Conservation (phyloP, 2,329 filamentous ascomycete species). For the Fulvia fulva region DNA sequence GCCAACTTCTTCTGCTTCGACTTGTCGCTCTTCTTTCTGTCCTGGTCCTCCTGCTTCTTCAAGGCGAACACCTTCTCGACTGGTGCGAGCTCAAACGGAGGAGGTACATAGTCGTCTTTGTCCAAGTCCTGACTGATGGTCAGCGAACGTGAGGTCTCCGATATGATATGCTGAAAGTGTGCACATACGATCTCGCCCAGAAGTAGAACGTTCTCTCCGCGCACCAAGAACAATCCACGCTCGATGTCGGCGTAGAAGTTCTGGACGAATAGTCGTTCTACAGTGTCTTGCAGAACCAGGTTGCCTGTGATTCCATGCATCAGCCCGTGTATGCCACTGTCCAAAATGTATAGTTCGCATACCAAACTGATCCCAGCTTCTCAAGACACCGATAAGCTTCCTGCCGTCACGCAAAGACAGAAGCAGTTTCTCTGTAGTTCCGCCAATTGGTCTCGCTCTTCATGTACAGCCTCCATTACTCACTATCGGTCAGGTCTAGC, state of each 20-base stretch:
- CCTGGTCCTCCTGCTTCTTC: conserved; percentile 65
- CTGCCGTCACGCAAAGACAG: conserved; percentile 87
- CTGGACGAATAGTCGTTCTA: conserved; percentile 78
- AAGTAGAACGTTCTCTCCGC: conserved; percentile 94
- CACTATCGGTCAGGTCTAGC: conserved; percentile 95
- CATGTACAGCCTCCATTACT: conserved; percentile 22
- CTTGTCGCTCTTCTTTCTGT: conserved; percentile 71
- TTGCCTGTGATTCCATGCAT: conserved; percentile 60
- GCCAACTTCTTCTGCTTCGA: conserved; percentile 65
- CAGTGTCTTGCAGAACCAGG: conserved; percentile 86
- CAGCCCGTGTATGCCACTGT: conserved; percentile 2
- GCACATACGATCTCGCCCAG: conserved; percentile 75
- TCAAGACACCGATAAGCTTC: conserved; percentile 85
- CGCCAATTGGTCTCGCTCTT: conserved; percentile 21
- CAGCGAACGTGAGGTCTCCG: conserved; percentile 5
- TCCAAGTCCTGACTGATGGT: conserved; percentile 65
- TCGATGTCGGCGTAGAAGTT: conserved; percentile 77
- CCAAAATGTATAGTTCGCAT: conserved; percentile 27
- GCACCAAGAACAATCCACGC: conserved; percentile 83
- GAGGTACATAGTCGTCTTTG: conserved; percentile 81
- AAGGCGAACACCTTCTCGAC: conserved; percentile 67
- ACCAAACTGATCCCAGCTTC: conserved; percentile 99
- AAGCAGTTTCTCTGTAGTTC: conserved; percentile 78
- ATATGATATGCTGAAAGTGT: background rate
- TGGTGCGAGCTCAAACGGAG: conserved; percentile 63